Evolutionary conservation across 768 basidiomycete genomes (phyloP), one percentile per base, ranked within the genome.

Genomic region (Panaeolus cyanescens): DNA sequence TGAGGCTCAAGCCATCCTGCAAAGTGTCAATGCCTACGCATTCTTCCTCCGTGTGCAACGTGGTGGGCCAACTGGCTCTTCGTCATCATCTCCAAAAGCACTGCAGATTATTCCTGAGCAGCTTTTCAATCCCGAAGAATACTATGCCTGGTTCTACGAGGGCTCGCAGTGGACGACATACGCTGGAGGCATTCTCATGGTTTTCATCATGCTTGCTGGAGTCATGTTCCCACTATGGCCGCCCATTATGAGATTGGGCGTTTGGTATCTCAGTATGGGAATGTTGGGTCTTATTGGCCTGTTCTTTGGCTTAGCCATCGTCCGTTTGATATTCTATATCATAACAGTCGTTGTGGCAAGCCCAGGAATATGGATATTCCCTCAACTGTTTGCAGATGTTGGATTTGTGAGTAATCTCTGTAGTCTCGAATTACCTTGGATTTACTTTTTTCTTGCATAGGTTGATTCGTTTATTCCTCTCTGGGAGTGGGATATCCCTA

Each of bases 181-280:
- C 70, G 86, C 94, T 9, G 93, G 95, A 39, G 96, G 93, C 17
- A 79, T 91, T 12, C 87, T 87, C 30, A 95, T 99, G 93, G 95
- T 99, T 61, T 85, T 83, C 39, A 80, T 98, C 71, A 94, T 99
- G 82, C 89, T 99, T 40, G 95, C 91, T 4, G 96, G 93, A 1
- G 96, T 98, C 70, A 97, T 99, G 95, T 99, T 97, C 86, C 97
- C 97, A 3, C 83, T 99, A 15, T 99, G 97, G 97, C 97, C 97
- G 1, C 86, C 91, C 54, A 88, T 87, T 68, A 86, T 99, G 85
- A 85, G 96, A 13, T 79, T 96, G 31, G 96, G 96, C 33, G 96
- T 96, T 59, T 98, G 92, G 91, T 99, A 99, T 75, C 80, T 99
- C 65, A 92, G 90, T 66, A 89, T 98, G 60, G 91, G 78, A 50